phyloP scores from a whole-genome alignment of 2,329 filamentous ascomycete genomes.

The Orbilia blumenaviensis region DNA sequence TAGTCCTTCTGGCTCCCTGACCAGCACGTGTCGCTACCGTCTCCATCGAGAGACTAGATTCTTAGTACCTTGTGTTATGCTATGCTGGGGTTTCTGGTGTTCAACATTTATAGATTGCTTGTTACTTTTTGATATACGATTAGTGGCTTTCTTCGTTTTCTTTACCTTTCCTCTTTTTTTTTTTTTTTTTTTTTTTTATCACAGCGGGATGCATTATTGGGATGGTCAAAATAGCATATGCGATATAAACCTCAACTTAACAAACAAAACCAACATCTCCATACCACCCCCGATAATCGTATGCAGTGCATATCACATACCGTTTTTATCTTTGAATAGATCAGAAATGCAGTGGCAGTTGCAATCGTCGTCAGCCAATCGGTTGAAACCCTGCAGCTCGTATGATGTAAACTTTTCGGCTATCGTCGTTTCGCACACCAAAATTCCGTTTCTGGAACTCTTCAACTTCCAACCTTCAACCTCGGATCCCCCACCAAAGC shows the following conservation, averaged over 20 bases:
- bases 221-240: too few relatives aligned
- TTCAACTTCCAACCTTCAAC: conserved; percentile 48
- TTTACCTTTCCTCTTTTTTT: too few relatives aligned
- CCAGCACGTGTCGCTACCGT: conserved; percentile 57
- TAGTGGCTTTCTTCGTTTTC: too few relatives aligned
- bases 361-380: conserved; percentile 13
- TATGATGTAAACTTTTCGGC: conserved; percentile 44
- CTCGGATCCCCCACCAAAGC: conserved; percentile 36
- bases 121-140: too few relatives aligned
- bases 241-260: too few relatives aligned
- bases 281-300: too few relatives aligned
- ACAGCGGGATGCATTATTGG: neutral
- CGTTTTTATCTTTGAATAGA: too few relatives aligned
- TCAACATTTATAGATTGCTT: too few relatives aligned
- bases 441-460: conserved; percentile 4
- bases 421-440: conserved; percentile 27
- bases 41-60: conserved; percentile 39
- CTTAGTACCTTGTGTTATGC: neutral
- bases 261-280: too few relatives aligned
- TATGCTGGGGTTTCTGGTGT: neutral
- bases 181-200: too few relatives aligned
- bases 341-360: too few relatives aligned
- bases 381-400: conserved; percentile 33
- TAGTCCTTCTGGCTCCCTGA: conserved; percentile 58
- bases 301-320: too few relatives aligned